Evolutionary conservation across 768 basidiomycete species (phyloP).

Genomic region (Lanmaoa rubissima): DNA sequence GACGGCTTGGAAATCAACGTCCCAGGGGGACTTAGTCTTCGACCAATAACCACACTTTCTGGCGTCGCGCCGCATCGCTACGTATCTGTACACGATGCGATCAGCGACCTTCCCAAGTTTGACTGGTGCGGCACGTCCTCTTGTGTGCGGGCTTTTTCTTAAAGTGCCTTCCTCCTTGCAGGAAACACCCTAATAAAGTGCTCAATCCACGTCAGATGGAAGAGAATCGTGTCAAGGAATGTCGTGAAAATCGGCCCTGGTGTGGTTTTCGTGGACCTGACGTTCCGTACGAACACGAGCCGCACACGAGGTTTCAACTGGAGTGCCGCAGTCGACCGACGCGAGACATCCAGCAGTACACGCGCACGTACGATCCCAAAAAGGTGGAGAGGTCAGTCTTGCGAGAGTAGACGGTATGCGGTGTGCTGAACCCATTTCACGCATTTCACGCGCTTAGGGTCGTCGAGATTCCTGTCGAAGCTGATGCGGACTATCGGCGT

Average conservation of each 20-base stretch:
- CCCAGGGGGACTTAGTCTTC: conserved; percentile 37
- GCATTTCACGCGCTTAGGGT: conserved; percentile 40
- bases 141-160: not conserved
- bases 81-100: conserved; percentile 70
- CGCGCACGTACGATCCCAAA: conserved; percentile 46
- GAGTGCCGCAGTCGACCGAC: conserved; percentile 45
- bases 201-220: conserved; percentile 15
- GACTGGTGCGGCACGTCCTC: conserved; percentile 56
- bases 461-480: conserved; percentile 52
- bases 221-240: conserved; percentile 31
- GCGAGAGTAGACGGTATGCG: not conserved
- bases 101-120: conserved; percentile 67
- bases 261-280: conserved; percentile 33
- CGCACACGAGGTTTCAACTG: conserved; percentile 44
- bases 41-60: conserved; percentile 42
- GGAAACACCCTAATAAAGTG: conserved; percentile 24
- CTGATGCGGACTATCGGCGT: conserved; percentile 69
- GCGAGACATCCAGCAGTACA: conserved; percentile 65
- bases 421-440: conserved; percentile 2
- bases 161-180: not conserved
- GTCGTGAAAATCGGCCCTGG: conserved; percentile 35
- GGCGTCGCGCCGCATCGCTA: conserved; percentile 57
- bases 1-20: conserved; percentile 53
- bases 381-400: conserved; percentile 57
- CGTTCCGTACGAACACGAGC: conserved; percentile 34